A percentile compares a stretch with the other conserved stretches of the same genome.
Conservation (phyloP, 331 rosid species). For the Malus hybrid region DNA sequence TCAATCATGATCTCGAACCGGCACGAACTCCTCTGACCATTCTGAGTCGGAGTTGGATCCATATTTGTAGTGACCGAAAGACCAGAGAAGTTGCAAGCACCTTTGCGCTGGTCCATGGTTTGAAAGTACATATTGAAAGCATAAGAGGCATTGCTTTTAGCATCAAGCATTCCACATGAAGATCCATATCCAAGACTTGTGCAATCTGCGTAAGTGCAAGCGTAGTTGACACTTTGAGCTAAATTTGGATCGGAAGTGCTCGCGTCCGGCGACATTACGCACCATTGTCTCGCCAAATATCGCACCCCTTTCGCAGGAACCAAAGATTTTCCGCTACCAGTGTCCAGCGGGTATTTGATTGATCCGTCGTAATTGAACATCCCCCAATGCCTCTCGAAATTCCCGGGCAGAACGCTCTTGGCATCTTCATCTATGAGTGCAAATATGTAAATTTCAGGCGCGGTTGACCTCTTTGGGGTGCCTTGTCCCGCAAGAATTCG, state of each 20-base stretch:
- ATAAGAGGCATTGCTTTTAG: constrained; percentile 59
- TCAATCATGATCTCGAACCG: constrained; percentile 76
- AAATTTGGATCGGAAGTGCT: constrained; percentile 43
- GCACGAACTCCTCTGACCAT: constrained; percentile 20
- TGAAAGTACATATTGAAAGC: constrained; percentile 85
- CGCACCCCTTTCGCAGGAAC: constrained; percentile 66
- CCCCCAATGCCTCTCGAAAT: constrained; percentile 95
- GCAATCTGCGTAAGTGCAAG: constrained; percentile 84
- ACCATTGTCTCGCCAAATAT: constrained; percentile 65
- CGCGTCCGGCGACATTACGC: constrained; percentile 69
- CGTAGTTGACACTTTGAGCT: constrained; percentile 37
- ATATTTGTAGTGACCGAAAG: constrained; percentile 33
- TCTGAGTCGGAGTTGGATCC: constrained; percentile 52
- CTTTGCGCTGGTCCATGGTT: constrained; percentile 55
- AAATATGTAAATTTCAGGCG: constrained; percentile 67
- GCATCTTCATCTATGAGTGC: constrained; percentile 75
- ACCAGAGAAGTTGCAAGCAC: constrained; percentile 51
- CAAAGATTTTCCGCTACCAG: constrained; percentile 43
- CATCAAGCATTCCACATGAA: constrained; percentile 62
- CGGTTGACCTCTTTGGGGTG: constrained; percentile 55
- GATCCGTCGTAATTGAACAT: constrained; percentile 74
- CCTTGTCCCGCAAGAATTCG: constrained; percentile 51
- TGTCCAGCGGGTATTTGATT: constrained; percentile 49
- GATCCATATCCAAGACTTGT: constrained; percentile 67
- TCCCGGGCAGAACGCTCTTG: constrained; percentile 75